Percentiles rank a stretch among this genome's conserved stretches.
Conservation (phyloP, 2,329 filamentous ascomycete genomes). For the Capronia americana region DNA sequence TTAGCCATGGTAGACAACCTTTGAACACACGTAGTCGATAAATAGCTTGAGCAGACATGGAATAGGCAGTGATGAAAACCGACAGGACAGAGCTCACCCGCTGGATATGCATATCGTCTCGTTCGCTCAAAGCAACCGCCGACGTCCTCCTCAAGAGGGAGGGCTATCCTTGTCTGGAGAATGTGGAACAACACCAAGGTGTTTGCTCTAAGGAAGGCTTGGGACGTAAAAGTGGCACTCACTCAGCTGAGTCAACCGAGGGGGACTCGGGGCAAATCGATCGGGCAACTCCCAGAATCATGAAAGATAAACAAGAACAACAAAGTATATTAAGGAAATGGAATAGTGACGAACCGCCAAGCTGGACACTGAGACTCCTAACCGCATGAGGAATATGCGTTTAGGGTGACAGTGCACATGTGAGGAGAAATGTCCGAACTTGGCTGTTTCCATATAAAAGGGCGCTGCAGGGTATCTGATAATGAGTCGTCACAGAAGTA, state of each 20-base stretch:
- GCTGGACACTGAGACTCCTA: neutral
- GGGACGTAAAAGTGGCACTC: neutral
- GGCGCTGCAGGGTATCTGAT: slow-evolving; percentile 2
- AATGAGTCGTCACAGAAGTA: neutral
- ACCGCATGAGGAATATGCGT: slow-evolving; percentile 11
- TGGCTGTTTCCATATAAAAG: neutral
- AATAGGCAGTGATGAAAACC: neutral
- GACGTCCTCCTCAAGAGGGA: neutral
- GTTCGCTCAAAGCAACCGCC: neutral
- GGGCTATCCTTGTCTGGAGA: neutral
- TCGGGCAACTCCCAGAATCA: neutral
- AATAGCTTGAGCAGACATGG: neutral
- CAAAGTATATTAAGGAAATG: neutral
- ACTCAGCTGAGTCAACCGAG: neutral
- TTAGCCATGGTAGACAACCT: neutral
- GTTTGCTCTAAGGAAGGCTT: neutral
- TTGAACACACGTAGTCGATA: neutral
- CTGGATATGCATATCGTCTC: slow-evolving; percentile 12
- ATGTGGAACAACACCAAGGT: neutral
- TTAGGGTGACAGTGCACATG: neutral
- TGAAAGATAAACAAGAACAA: neutral
- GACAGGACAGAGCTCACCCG: neutral
- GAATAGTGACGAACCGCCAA: neutral
- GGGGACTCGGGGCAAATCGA: too few relatives aligned
- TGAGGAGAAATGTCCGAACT: neutral